Evolutionary conservation across 345 rosid species (phyloP).

Genomic region (Eucalyptus camaldulensis): DNA sequence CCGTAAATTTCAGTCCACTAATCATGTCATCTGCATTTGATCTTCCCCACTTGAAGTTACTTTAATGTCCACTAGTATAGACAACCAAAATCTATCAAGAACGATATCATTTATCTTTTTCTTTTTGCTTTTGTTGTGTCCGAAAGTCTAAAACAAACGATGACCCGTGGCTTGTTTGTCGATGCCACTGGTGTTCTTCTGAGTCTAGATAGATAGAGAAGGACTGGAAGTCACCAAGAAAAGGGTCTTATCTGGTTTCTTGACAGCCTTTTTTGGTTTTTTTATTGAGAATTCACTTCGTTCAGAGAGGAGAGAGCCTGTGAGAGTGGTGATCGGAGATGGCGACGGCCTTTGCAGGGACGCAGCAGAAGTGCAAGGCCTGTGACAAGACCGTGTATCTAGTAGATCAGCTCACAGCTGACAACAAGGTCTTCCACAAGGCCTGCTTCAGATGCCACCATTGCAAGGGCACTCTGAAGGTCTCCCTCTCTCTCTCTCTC

Average conservation of each 20-base stretch:
- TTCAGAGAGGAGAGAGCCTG: neutral
- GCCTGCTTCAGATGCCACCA: conserved; percentile 47
- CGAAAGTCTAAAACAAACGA: neutral
- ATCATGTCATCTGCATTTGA: neutral
- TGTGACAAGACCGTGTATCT: conserved; percentile 42
- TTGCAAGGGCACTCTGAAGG: conserved; percentile 46
- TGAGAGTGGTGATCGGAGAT: neutral
- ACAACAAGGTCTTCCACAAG: conserved; percentile 28
- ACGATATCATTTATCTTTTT: neutral
- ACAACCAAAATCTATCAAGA: neutral
- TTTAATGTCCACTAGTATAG: neutral
- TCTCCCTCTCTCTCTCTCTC: neutral
- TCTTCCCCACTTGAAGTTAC: neutral
- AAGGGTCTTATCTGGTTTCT: neutral
- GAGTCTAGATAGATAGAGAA: neutral
- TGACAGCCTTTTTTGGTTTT: neutral
- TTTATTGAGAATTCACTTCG: neutral
- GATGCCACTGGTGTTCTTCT: neutral
- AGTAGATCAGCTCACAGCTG: conserved; percentile 38
- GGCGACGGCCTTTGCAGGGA: conserved; percentile 31
- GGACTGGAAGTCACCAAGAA: neutral
- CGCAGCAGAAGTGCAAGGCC: conserved; percentile 39
- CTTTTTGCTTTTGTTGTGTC: neutral
- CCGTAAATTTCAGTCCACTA: neutral
- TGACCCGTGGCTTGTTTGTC: neutral